Evolutionary conservation across 306 rosid genomes (phyloP), one percentile per base, ranked within the genome.

Genomic region (Castanospermum australe): DNA sequence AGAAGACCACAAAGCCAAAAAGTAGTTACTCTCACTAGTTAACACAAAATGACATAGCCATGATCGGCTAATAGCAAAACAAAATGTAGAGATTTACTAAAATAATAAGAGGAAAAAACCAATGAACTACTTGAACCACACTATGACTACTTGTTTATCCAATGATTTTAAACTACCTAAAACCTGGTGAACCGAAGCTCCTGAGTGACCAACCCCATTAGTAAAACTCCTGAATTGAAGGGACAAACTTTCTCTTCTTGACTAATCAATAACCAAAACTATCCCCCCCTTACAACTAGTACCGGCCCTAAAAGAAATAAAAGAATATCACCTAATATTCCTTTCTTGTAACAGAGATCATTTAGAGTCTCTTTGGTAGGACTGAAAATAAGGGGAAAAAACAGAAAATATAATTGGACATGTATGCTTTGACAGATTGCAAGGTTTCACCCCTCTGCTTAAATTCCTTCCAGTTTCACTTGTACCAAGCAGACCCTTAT

Each of bases 31-130:
- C 67, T 63, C 32, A 17, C 71, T 32, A 9, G 9, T 5, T 42
- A 57, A 52, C 61, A 45, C 50, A 54, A 45, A 73, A 76, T 42
- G 73, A 22, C 30, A 73, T 30, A 70, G 69, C 67, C 70, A 38
- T 35, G 62, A 67, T 9, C 8, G 42, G 21, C 7, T 14, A 47
- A 38, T 51, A 76, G 71, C 39, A 14, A 35, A 44, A 13, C 56
- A 44, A 45, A 67, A 11, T 24, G 71, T 45, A 70, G 2, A 41
- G 20, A 71, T 44, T 20, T 60, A 38, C n/a, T 35, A 35, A 35
- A 59, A 60, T 5, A 35, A 17, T 17, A 61, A 32, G 15, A 0
- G 42, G 1, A 79, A 33, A 32, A 64, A 67, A 21, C 45, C 38
- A 14, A 30, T 22, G 10, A 28, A 12, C 22, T 15, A 30, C 28